Evolutionary conservation across 2,329 filamentous ascomycete genomes (phyloP), one percentile per base, ranked within the genome.

Genomic region (Aspergillus sp.): DNA sequence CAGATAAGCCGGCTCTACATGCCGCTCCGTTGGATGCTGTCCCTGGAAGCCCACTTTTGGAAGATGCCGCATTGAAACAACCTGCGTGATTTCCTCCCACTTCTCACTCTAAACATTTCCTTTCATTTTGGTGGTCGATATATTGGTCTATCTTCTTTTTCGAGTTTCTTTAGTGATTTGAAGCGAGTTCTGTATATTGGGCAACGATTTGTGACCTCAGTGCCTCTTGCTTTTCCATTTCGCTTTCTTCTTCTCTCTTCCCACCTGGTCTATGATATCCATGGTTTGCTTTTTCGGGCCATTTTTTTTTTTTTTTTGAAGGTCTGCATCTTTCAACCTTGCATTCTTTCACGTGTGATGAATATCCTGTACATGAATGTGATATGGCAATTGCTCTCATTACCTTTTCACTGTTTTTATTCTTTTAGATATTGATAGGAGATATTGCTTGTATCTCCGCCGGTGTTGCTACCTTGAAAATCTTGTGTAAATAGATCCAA

Each of bases 1-100:
- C 37, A 17, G 75, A 76, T 43, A 88, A 86, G 61, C 93, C 93
- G 13, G 90, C 93, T 3, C 71, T 97, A 53, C 93, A 97, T 66
- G 84, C 88, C 4, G 91, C 88, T 20, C 88, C 90, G 1, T 70
- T 97, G 41, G 88, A 95, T 65, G 81, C 80, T 10, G 80, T 90
- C 22, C 66, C 66, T 15, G 69, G 66, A 5, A 72, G 64, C 49
- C 64, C 67, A 17, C 50, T 67, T 12, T 45, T 65, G n/a, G 62
- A 63, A 42, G 57, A 63, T 45, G 52, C 61, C 20, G 45, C 53
- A 2, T 22, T 53, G 17, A n/a, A 41, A 17, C 13, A 39, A 20
- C 37, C 37, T 30, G 25, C 25, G 4, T 39, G 37, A 39, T 39
- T 19, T 13, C 7, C 12, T 10, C 9, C 15, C 37, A 10, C 5